Conservation (phyloP, 2,329 filamentous ascomycete species). For the Botrytis paeoniae region DNA sequence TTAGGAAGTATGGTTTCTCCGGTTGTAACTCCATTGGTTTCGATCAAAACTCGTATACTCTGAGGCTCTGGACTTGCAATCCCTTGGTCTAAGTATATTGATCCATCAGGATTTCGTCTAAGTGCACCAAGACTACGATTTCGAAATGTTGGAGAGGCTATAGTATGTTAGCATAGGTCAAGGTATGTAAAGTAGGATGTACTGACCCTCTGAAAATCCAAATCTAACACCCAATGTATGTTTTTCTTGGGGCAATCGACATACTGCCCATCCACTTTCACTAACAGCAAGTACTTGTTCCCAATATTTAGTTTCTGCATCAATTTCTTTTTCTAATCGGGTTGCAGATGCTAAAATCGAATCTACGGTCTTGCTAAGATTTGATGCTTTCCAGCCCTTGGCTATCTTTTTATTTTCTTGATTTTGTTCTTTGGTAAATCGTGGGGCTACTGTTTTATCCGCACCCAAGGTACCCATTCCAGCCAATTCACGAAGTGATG, state of each 20-base stretch:
- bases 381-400: conserved; percentile 74
- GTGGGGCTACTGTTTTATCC: conserved; percentile 61
- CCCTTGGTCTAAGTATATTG: conserved; percentile 67
- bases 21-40: conserved; percentile 53
- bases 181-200: not conserved
- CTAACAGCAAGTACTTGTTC: conserved; percentile 77
- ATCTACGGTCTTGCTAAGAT: conserved; percentile 71
- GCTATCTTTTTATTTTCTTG: conserved; percentile 56
- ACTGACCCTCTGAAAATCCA: conserved; percentile 68
- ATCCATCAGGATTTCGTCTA: conserved; percentile 69
- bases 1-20: conserved; percentile 55
- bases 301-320: conserved; percentile 85
- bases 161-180: conserved; percentile 33
- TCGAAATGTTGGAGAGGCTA: conserved; percentile 56
- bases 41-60: conserved; percentile 66
- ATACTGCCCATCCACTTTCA: conserved; percentile 82
- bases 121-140: conserved; percentile 79
- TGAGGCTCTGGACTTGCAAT: conserved; percentile 48
- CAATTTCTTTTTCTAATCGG: conserved; percentile 72
- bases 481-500: conserved; percentile 64
- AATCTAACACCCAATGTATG: conserved; percentile 81
- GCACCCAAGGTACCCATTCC: conserved; percentile 72
- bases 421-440: conserved; percentile 52
- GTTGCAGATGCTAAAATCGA: conserved; percentile 69
- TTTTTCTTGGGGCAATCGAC: conserved; percentile 68